Evolutionary conservation across 306 rosid species (phyloP), one percentile per base, ranked within the genome.

Genomic region (Comarum palustre): DNA sequence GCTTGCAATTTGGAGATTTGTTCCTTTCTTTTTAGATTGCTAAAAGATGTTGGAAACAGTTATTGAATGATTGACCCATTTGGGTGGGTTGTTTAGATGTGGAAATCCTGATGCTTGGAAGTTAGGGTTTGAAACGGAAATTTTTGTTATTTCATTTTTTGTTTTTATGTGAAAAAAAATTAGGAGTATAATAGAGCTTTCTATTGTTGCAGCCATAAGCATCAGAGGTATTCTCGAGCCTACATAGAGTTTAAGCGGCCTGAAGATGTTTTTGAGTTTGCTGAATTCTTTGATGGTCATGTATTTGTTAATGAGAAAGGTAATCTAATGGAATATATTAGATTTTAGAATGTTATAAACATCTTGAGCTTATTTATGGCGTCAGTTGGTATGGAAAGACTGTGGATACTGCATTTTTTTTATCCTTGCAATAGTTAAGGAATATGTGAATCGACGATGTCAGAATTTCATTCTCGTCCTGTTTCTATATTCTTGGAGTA

Each of bases 261-360:
- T 4, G 87, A 80, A 67, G 99, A 88, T 78, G 99, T 94, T 69
- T 72, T 88, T 14, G 91, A 94, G 79, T 94, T 94, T 73, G 96
- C 97, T 0, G 86, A 87, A 57, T 89, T 87, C 81, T 94, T 91
- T 72, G 84, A 88, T 41, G 96, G 99, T 19, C 99, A 91, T 38
- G 84, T 91, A 73, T 94, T 94, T 75, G 99, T 94, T 68, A 94
- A 89, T 73, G 97, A 94, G 83, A 89, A 87, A 85, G 99, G 99
- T 94, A 68, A 59, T 36, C n/a, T 13, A 24, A 19, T 7, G 15
- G 51, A 63, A 16, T 46, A 42, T 51, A 25, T 76, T 51, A 15
- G 50, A 32, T 55, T 74, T 48, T 19, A 38, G 32, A 41, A 41
- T 4, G 72, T 19, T 50, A 16, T 31, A 39, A 8, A 4, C 39